A percentile compares a stretch with the other conserved stretches of the same genome.
These are phyloP conservation scores for Phyllosticta citrichinensis DNA, from an alignment of 2,329 filamentous ascomycete species.

Conservation along the genomic window DNA sequence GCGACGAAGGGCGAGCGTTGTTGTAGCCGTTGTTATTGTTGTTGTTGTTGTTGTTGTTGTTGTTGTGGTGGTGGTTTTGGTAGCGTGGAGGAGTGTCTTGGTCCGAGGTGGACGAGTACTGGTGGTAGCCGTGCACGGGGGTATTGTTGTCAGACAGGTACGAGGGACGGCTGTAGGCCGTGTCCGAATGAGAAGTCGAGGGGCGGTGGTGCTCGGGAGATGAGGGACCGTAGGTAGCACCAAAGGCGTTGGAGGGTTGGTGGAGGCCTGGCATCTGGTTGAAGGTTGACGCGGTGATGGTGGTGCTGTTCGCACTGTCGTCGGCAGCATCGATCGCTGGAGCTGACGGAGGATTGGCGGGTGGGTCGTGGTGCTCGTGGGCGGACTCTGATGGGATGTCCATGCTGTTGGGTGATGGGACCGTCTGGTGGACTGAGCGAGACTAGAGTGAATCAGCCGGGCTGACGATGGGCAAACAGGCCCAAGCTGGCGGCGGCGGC, in stretches of 20 bases:
- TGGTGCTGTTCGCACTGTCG: conserved; percentile 39
- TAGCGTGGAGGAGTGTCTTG: conserved; percentile 33
- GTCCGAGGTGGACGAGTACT: conserved; percentile 38
- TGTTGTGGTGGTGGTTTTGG: too few relatives aligned
- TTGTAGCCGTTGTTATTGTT: conserved; percentile 3
- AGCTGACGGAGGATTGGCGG: conserved; percentile 13
- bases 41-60: conserved; percentile 2
- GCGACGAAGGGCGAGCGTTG: conserved; percentile 21
- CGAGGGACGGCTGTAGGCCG: conserved; percentile 31
- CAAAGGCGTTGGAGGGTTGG: conserved; percentile 17
- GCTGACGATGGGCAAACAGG: not conserved
- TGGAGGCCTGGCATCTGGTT: conserved; percentile 29
- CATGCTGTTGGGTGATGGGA: conserved; percentile 9
- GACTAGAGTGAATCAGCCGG: not conserved
- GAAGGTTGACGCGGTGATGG: conserved; percentile 33
- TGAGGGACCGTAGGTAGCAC: conserved; percentile 35
- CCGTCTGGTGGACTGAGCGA: conserved; percentile 7
- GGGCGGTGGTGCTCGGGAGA: conserved; percentile 30
- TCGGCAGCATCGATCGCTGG: conserved; percentile 31
- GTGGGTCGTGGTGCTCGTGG: conserved; percentile 9
- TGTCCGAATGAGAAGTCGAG: conserved; percentile 45
- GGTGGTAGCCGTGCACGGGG: conserved; percentile 20
- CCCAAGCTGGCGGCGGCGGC: not conserved
- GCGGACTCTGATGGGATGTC: conserved; percentile 9
- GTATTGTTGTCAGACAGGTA: conserved; percentile 27